phyloP scores from a whole-genome alignment of 31 red algal species.

The Bonnemaisonia californica region DNA sequence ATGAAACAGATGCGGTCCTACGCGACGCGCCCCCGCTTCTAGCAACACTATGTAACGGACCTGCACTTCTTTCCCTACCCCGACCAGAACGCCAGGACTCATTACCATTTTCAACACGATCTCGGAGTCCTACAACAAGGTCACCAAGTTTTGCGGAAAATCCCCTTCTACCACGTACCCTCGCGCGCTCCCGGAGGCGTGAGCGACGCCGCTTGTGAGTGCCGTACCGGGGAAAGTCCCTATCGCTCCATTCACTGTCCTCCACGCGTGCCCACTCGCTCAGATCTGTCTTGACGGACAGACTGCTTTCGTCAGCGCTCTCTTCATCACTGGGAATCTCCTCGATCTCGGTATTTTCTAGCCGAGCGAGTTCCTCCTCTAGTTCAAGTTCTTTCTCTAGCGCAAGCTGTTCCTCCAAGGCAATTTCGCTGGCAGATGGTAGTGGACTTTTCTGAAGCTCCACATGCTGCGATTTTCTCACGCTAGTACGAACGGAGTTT shows the following conservation, averaged over 20 bases:
- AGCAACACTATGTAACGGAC: neutral
- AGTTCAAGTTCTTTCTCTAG: neutral
- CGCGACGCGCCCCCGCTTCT: neutral
- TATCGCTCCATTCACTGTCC: constrained; percentile 7
- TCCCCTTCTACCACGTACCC: neutral
- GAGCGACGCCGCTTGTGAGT: neutral
- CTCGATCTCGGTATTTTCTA: neutral
- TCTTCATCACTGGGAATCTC: neutral
- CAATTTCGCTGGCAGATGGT: neutral
- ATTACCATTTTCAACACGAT: neutral
- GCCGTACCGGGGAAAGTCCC: neutral
- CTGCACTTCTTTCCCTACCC: neutral
- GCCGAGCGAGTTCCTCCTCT: neutral
- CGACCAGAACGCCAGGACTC: neutral
- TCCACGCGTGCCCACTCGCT: constrained; percentile 27
- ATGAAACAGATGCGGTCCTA: neutral
- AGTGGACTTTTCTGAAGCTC: neutral
- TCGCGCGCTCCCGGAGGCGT: neutral
- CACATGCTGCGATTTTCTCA: neutral
- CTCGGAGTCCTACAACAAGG: neutral
- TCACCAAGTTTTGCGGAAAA: neutral
- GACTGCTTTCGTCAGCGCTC: neutral
- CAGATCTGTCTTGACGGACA: neutral
- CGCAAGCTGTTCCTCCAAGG: neutral
- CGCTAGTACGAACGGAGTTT: neutral